These are phyloP conservation scores for Exophiala oligosperma DNA, from an alignment of 2,329 filamentous ascomycete species.

Conservation along the genomic window DNA sequence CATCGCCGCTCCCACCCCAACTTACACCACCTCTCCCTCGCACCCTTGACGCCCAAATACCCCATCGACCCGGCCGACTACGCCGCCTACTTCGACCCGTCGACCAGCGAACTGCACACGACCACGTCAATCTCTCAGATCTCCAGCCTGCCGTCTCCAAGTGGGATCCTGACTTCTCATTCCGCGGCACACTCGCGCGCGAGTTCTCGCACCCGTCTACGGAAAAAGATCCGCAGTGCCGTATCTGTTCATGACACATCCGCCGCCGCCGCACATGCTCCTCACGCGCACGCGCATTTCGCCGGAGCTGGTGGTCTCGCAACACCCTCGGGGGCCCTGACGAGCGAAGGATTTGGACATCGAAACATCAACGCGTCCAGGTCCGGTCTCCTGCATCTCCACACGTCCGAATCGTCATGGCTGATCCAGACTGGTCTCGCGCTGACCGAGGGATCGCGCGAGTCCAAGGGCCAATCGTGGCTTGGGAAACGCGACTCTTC, in stretches of 20 bases:
- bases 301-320: no score
- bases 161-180: conserved; percentile 25
- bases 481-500: conserved; percentile 56
- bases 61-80: conserved; percentile 45
- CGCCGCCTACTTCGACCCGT: conserved; percentile 38
- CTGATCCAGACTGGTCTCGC: conserved; percentile 59
- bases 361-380: neutral
- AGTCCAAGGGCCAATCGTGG: conserved; percentile 65
- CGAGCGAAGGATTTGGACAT: conserved; percentile 24
- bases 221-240: conserved; percentile 21
- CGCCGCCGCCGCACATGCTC: neutral
- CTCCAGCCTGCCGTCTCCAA: conserved; percentile 31
- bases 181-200: conserved; percentile 22
- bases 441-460: conserved; percentile 57
- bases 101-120: conserved; percentile 39
- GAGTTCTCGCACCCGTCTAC: conserved; percentile 22
- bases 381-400: neutral
- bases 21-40: conserved; percentile 60
- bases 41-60: conserved; percentile 58
- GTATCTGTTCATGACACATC: conserved; percentile 11
- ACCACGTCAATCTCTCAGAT: conserved; percentile 31
- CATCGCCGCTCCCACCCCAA: conserved; percentile 59
- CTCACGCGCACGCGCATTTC: neutral
- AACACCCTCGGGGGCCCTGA: conserved; percentile 21
- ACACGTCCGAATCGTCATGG: conserved; percentile 42